Percentiles rank a stretch among this genome's conserved stretches.
phyloP scores from a whole-genome alignment of 2,329 filamentous ascomycete genomes.

The Diplodia scrobiculata region DNA sequence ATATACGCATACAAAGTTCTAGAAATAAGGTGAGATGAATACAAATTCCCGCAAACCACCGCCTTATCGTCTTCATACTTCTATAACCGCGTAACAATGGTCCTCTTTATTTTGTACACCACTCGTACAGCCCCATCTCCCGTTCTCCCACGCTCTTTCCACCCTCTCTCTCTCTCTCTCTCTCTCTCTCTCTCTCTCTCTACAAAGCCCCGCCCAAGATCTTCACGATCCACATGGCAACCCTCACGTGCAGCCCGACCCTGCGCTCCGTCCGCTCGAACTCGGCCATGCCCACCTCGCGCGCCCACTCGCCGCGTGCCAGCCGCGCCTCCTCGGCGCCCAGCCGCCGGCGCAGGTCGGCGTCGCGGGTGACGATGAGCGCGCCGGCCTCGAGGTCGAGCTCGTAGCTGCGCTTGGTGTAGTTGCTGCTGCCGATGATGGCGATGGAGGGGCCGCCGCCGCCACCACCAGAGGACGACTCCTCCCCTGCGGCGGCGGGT shows the following conservation, averaged over 20 bases:
- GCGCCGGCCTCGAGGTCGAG: conserved; percentile 90
- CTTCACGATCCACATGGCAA: conserved; percentile 93
- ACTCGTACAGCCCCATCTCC: too few relatives aligned
- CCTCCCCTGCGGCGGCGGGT: conserved; percentile 47
- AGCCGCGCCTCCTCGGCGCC: conserved; percentile 79
- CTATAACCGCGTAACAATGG: too few relatives aligned
- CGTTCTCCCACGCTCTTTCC: too few relatives aligned
- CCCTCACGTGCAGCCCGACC: conserved; percentile 78
- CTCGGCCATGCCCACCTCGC: conserved; percentile 70
- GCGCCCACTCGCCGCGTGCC: conserved; percentile 65
- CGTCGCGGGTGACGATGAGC: conserved; percentile 78
- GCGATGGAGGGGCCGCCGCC: conserved; percentile 67
- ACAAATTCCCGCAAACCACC: too few relatives aligned
- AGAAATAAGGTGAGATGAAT: too few relatives aligned
- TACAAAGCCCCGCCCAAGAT: conserved; percentile 84
- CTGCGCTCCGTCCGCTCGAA: conserved; percentile 78
- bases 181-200: too few relatives aligned
- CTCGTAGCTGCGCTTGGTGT: conserved; percentile 89
- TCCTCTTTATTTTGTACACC: too few relatives aligned
- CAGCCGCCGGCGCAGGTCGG: conserved; percentile 69
- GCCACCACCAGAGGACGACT: not conserved
- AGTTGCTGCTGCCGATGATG: conserved; percentile 89
- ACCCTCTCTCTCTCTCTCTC: too few relatives aligned
- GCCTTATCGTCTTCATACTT: too few relatives aligned
- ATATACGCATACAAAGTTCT: too few relatives aligned